A percentile compares a stretch with the other conserved stretches of the same genome.
These are phyloP conservation scores for Metroxylon sagu DNA, from an alignment of 176 grass and related monocot genomes.

Conservation along the genomic window DNA sequence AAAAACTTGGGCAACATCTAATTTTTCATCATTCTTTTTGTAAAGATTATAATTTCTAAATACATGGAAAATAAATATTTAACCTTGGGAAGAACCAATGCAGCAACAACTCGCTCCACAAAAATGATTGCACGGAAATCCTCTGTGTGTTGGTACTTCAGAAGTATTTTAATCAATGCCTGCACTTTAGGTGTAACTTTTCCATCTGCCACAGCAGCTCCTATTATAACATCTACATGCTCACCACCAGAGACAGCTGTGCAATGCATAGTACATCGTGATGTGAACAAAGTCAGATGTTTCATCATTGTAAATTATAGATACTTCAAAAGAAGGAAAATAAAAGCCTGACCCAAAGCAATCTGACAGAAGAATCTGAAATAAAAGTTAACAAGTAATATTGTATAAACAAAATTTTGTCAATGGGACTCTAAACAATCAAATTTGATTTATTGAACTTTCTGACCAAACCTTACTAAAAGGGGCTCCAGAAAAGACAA, in stretches of 20 bases:
- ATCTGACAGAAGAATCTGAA: too few relatives aligned
- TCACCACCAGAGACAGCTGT: conserved; percentile 95
- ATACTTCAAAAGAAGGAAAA: too few relatives aligned
- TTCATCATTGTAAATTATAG: too few relatives aligned
- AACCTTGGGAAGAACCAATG: conserved; percentile 99
- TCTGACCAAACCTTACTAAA: too few relatives aligned
- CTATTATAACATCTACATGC: conserved; percentile 93
- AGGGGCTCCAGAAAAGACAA: too few relatives aligned
- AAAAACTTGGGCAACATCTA: conserved; percentile 9
- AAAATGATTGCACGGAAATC: conserved; percentile 98
- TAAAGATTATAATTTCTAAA: not conserved
- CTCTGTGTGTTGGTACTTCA: conserved; percentile 91
- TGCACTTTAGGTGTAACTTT: conserved; percentile 97
- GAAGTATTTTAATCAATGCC: conserved; percentile 91
- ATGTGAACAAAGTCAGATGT: conserved; percentile 16
- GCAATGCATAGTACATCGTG: conserved; percentile 9
- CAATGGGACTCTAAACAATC: too few relatives aligned
- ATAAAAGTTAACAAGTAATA: too few relatives aligned
- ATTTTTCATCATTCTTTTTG: not conserved
- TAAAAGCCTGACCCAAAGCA: too few relatives aligned
- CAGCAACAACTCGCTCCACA: conserved; percentile 95
- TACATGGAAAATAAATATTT: conserved; percentile 14
- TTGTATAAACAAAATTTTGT: too few relatives aligned
- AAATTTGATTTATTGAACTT: too few relatives aligned
- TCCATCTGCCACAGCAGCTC: conserved; percentile 89